A percentile compares a stretch with the other conserved stretches of the same genome.
Conservation (phyloP, 495 filamentous ascomycete genomes). For the Hamigera avellanea region DNA sequence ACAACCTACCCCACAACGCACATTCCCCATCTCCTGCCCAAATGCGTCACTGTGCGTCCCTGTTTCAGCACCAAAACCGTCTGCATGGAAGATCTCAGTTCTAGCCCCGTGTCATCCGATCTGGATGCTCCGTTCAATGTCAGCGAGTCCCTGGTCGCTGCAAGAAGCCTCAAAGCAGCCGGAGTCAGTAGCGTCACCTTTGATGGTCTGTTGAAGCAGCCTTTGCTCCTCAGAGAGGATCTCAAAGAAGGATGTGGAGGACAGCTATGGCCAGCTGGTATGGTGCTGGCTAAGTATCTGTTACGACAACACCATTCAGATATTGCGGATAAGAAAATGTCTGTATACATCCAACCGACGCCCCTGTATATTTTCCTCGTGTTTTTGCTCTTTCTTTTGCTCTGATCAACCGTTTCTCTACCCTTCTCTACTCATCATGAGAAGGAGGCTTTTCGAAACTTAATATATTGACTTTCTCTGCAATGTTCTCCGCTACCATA, state of each 20-base stretch:
- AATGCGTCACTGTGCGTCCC: conserved; percentile 4
- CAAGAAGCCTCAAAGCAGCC: conserved; percentile 51
- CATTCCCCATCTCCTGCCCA: too few species aligned
- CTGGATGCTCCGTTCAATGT: conserved; percentile 26
- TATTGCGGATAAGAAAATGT: conserved; percentile 62
- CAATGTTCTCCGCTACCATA: background rate
- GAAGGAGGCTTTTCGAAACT: too few species aligned
- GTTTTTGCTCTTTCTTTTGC: background rate
- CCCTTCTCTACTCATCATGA: too few species aligned
- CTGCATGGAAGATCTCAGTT: conserved; percentile 3
- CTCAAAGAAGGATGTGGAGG: conserved; percentile 81
- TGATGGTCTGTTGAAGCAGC: conserved; percentile 54
- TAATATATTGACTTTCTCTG: too few species aligned
- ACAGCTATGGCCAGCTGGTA: conserved; percentile 86
- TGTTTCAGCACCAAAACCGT: background rate
- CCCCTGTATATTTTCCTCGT: too few species aligned
- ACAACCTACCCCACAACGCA: too few species aligned
- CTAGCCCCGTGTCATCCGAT: conserved; percentile 4
- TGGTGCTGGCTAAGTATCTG: conserved; percentile 76
- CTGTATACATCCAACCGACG: conserved; percentile 27
- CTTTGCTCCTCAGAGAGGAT: conserved; percentile 73
- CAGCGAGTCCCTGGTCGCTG: conserved; percentile 56
- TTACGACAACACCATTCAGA: conserved; percentile 52
- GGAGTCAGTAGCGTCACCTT: conserved; percentile 56
- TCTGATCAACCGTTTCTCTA: too few species aligned